Conservation (phyloP, 495 filamentous ascomycete species). For the Neurospora sp. region DNA sequence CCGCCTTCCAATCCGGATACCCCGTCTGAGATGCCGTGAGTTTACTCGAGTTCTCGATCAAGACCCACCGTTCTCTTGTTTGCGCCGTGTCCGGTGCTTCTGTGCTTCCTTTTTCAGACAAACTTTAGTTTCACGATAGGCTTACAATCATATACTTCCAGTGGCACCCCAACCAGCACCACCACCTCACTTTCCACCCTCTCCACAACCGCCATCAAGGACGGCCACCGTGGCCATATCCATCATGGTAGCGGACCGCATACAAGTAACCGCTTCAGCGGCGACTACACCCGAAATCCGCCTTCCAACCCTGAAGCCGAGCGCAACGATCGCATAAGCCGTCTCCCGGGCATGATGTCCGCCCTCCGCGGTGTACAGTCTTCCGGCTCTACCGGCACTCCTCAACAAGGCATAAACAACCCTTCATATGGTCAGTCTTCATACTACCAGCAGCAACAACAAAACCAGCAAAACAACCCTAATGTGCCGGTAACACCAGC, state of each 20-base stretch:
- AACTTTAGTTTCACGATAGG: conserved; percentile 2
- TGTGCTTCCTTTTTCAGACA: neutral
- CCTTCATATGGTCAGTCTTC: neutral
- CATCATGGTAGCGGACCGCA: conserved; percentile 25
- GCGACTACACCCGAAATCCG: conserved; percentile 46
- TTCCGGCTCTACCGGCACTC: conserved; percentile 20
- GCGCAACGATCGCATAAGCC: conserved; percentile 86
- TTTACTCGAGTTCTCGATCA: conserved; percentile 6
- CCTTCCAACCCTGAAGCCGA: conserved; percentile 73
- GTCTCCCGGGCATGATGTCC: conserved; percentile 72
- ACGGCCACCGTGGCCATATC: conserved; percentile 71
- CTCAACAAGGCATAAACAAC: conserved; percentile 10
- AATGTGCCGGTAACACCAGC: conserved; percentile 32
- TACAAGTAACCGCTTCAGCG: conserved; percentile 24
- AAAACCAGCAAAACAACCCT: conserved; percentile 15
- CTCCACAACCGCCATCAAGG: conserved; percentile 88
- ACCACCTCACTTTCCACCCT: conserved; percentile 78
- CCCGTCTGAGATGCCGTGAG: conserved; percentile 87
- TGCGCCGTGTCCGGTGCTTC: neutral
- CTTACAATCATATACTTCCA: conserved; percentile 23
- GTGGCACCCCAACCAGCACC: conserved; percentile 83
- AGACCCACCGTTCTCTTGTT: neutral
- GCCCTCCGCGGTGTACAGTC: conserved; percentile 39
- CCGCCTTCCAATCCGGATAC: conserved; percentile 76
- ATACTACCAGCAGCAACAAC: conserved; percentile 7